Evolutionary conservation across 345 rosid genomes (phyloP), one percentile per base, ranked within the genome.

Genomic region (Pugionium dolabratum): DNA sequence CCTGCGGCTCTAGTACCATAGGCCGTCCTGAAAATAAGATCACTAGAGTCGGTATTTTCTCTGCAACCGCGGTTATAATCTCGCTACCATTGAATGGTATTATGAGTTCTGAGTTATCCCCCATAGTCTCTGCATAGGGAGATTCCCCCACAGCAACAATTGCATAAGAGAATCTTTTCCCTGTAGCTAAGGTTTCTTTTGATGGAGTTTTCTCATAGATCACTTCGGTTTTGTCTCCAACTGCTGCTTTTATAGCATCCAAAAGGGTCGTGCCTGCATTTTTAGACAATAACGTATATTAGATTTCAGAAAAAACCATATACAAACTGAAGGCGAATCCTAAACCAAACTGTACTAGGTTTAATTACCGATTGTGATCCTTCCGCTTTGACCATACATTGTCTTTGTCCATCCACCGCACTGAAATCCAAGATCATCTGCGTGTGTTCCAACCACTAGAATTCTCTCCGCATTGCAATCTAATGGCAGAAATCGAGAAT

Each of bases 401-500:
- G 73, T 68, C 37, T 41, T 76, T 9, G 96, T 85, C 97, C 96
- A 88, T 37, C 96, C 97, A 45, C 97, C 97, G 4, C 93, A 88
- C 64, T 88, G 96, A 69, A 70, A 86, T 46, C 97, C 91, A 37
- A 91, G 86, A 81, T 91, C 58, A 26, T 88, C 85, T 4, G 92
- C 89, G 62, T 90, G 97, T 6, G 83, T 74, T 71, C 97, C 93
- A 31, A 80, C 64, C 11, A 88, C 84, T 51, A 90, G 85, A 72
- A 90, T 76, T 55, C 68, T 90, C 73, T 66, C 76, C 9, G 81
- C 90, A 49, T 66, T 82, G 71, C 76, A 76, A 52, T 86, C 81
- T 36, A 90, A 56, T 35, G 95, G 92, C 55, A 87, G 86, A 67
- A 84, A 79, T 10, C 81, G 70, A 28, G 78, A 60, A 44, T 57